These are phyloP conservation scores for Backusella australiensis DNA, from an alignment of 192 early-diverging fungal genomes.

Conservation along the genomic window DNA sequence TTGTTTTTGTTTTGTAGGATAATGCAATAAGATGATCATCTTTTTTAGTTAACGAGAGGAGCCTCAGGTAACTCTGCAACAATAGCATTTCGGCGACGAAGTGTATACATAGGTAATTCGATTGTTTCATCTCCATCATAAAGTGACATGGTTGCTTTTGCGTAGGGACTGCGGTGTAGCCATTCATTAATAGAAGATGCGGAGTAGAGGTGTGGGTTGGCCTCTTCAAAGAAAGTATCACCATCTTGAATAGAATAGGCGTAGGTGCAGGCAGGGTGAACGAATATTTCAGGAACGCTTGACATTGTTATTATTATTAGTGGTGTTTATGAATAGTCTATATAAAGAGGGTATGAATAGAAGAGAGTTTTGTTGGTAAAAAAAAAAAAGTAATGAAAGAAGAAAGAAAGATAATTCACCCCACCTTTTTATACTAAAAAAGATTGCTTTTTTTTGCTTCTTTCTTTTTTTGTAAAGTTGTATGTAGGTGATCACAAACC, in stretches of 20 bases:
- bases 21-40: neutral
- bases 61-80: constrained; percentile 32
- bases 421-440: neutral
- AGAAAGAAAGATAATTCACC: neutral
- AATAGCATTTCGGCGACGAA: constrained; percentile 30
- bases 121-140: constrained; percentile 20
- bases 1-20: neutral
- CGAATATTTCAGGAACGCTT: neutral
- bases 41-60: constrained; percentile 9
- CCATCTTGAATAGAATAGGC: constrained; percentile 18
- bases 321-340: neutral
- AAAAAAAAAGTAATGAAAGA: neutral
- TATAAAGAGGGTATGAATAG: neutral
- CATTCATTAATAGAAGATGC: constrained; percentile 12
- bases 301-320: neutral
- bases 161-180: constrained; percentile 15
- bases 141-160: constrained; percentile 17
- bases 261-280: constrained; percentile 12
- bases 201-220: constrained; percentile 4
- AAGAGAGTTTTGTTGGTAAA: neutral
- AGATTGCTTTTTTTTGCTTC: neutral
- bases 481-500: neutral
- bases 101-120: constrained; percentile 25
- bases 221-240: constrained; percentile 7
- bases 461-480: neutral